Conservation (phyloP, 371 early-diverging fungal species). For the Coemansia sp. region DNA sequence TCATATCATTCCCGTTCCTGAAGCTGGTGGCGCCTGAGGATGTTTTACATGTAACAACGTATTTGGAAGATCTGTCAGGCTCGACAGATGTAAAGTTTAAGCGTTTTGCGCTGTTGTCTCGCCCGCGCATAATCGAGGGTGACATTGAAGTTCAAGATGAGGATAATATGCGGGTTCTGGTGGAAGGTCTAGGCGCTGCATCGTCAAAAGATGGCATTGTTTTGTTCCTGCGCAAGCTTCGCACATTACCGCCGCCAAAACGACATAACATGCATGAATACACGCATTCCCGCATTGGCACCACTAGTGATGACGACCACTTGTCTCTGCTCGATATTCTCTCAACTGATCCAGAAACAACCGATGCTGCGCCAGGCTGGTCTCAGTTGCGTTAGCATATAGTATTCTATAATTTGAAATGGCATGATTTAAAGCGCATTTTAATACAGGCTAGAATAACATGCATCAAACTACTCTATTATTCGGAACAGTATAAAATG, state of each 20-base stretch:
- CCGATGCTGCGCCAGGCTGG: background rate
- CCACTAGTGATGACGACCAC: constrained; percentile 18
- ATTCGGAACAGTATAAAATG: background rate
- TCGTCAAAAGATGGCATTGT: constrained; percentile 36
- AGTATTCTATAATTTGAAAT: too few relatives aligned
- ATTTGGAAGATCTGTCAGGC: constrained; percentile 20
- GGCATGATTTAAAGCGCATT: background rate
- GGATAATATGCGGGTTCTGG: constrained; percentile 18
- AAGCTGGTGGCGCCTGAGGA: constrained; percentile 42
- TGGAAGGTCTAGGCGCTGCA: constrained; percentile 36
- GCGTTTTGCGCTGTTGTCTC: constrained; percentile 23
- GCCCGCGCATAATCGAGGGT: constrained; percentile 33
- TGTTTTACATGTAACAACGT: constrained; percentile 19
- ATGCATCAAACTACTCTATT: background rate
- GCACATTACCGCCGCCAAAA: constrained; percentile 13
- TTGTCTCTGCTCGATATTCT: constrained; percentile 22
- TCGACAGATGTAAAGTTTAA: constrained; percentile 34
- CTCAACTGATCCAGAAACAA: background rate
- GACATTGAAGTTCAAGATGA: constrained; percentile 19
- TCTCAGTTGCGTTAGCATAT: background rate
- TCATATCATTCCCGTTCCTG: constrained; percentile 28
- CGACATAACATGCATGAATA: constrained; percentile 13
- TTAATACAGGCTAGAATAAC: background rate
- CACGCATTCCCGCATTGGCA: background rate
- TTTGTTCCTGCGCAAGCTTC: constrained; percentile 27